phyloP scores from a whole-genome alignment of 2,329 filamentous ascomycete genomes.

The Tolypocladium nubicola region DNA sequence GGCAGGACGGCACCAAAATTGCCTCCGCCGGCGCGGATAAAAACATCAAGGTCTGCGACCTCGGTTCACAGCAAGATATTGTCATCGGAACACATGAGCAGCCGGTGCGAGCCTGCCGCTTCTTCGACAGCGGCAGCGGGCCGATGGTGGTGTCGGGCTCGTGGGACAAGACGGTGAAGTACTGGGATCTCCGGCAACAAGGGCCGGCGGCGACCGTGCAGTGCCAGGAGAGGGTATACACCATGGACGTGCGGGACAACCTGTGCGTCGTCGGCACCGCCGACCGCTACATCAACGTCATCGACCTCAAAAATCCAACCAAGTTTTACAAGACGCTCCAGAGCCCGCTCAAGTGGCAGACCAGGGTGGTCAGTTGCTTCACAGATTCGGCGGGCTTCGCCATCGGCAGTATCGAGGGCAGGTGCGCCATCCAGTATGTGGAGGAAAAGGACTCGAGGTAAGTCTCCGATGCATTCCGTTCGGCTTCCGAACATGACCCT shows the following conservation, averaged over 20 bases:
- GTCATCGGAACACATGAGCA: conserved; percentile 80
- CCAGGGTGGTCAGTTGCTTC: conserved; percentile 89
- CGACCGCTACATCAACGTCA: conserved; percentile 90
- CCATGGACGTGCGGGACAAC: conserved; percentile 82
- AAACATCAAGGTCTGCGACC: conserved; percentile 77
- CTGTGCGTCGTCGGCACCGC: conserved; percentile 87
- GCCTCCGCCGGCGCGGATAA: conserved; percentile 87
- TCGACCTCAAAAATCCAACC: conserved; percentile 79
- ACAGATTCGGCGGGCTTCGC: conserved; percentile 85
- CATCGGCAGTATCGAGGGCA: conserved; percentile 90
- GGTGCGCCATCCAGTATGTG: conserved; percentile 96
- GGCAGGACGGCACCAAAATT: conserved; percentile 79
- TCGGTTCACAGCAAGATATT: conserved; percentile 53
- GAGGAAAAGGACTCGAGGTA: conserved; percentile 84
- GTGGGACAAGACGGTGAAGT: conserved; percentile 86
- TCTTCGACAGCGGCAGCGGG: conserved; percentile 60
- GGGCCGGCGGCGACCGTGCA: conserved; percentile 54
- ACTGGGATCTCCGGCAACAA: conserved; percentile 68
- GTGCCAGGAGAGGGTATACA: conserved; percentile 73
- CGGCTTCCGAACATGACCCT: not conserved
- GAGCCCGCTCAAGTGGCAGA: conserved; percentile 97
- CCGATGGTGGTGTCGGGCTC: conserved; percentile 86
- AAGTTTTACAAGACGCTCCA: conserved; percentile 95
- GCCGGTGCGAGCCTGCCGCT: conserved; percentile 67
- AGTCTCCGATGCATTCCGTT: conserved; percentile 9